Evolutionary conservation across 1,284 basidiomycete genomes (phyloP), one percentile per base, ranked within the genome.

Genomic region (Cryptococcus sp.): DNA sequence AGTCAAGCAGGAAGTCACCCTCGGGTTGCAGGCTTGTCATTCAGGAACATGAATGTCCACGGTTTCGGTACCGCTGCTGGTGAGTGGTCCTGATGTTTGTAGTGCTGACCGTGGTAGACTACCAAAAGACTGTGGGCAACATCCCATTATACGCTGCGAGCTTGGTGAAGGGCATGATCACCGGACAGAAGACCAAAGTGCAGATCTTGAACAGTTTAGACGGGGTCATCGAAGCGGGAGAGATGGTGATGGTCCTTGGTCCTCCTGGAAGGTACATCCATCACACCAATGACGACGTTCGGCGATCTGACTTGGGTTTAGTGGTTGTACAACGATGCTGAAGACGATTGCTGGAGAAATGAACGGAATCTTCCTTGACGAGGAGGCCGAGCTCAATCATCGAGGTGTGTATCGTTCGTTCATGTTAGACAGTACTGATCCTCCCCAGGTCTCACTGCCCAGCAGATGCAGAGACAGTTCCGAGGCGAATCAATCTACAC

Each of bases 291-390:
- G 38, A 23, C 13, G 4, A 16, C 16, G 20, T 40, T n/a, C 20
- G 42, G 19, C 35, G 45, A 20, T 41, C 57, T 56, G 35, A 58
- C 35, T 25, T 45, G 25, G 45, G 17, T 54, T 66, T 30, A 78
- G 78, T 85, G 79, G 87, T 81, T 91, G 90, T 68, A 68, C 85
- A 55, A 78, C 83, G 0, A 77, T 79, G 47, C 72, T 85, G 64
- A 80, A 85, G 70, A 80, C 82, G 13, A 80, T 86, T 57, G 79
- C 83, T 0, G 82, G 82, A 40, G 81, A 85, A 67, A 83, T 79
- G 53, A 80, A 82, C 60, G 81, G 81, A 10, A 80, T 82, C 63
- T 79, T 72, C 57, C 68, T 81, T 40, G 73, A 76, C 43, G 79
- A 81, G 11, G 70, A 74, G 3, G 56, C 71, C 5, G 65, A 77